Evolutionary conservation across 305 asterid species (phyloP), one percentile per base, ranked within the genome.

Genomic region (Solanum hybrid): DNA sequence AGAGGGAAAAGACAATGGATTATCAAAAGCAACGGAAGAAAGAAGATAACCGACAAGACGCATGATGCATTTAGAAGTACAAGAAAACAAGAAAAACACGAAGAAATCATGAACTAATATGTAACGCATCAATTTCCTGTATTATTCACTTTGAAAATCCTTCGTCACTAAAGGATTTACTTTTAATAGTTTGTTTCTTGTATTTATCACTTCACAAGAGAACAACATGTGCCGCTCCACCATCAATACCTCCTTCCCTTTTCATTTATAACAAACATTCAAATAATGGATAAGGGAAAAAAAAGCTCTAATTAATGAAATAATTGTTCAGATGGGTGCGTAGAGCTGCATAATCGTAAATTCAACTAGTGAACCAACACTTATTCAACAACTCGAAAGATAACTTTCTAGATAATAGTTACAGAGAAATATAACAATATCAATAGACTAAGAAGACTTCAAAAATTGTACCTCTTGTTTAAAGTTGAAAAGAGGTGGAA

Each of bases 401-500:
- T 82, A 40, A 82, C 26, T 16, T 78, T 36, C 85, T 78, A 10
- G 85, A n/a, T 36, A 29, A 22, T 85, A 57, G 76, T 33, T 31
- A 85, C 2, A 39, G 40, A 57, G 31, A 51, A 46, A 31, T 20
- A 85, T 20, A 20, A 83, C 34, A 46, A 46, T 16, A 29, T 84
- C 36, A 51, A 40, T 84, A 31, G 7, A 51, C 42, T 31, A 84
- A 31, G 28, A 85, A 85, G 31, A 22, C 22, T 11, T 33, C 31
- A 4, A 12, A 89, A 90, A 92, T 29, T 93, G 86, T 94, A 97
- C 99, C 91, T 97, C 99, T 93, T 95, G 98, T 92, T 95, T 96
- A 85, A 97, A 95, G 96, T 96, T 95, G 90, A 97, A 97, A 83
- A 97, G 96, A 18, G 98, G 97, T 18, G 99, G 99, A 88, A 95